A percentile compares a stretch with the other conserved stretches of the same genome.
phyloP scores from a whole-genome alignment of 306 rosid genomes.

The Neltuma alba region DNA sequence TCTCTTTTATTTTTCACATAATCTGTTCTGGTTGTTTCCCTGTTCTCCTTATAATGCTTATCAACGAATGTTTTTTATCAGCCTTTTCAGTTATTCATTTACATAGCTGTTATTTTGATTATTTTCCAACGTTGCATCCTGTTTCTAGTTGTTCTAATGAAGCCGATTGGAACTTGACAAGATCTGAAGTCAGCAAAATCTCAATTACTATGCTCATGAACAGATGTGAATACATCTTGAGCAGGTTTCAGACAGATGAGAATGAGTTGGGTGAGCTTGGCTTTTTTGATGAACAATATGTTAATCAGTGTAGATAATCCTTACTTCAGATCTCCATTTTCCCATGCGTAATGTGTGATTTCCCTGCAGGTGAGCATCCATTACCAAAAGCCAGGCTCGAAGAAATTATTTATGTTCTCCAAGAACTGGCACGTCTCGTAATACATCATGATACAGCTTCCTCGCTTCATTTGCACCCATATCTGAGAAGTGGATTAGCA shows the following conservation, averaged over 20 bases:
- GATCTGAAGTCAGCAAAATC: slow-evolving; percentile 87
- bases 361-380: slow-evolving; percentile 69
- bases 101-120: neutral
- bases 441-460: slow-evolving; percentile 71
- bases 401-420: slow-evolving; percentile 74
- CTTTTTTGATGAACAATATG: neutral
- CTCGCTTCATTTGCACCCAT: slow-evolving; percentile 62
- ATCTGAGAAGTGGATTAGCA: slow-evolving; percentile 57
- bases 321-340: slow-evolving; percentile 33
- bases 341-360: slow-evolving; percentile 27
- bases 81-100: slow-evolving; percentile 23
- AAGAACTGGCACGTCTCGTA: slow-evolving; percentile 67
- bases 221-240: slow-evolving; percentile 80
- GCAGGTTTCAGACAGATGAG: slow-evolving; percentile 80
- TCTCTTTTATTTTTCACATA: neutral
- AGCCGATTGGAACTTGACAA: slow-evolving; percentile 64
- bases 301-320: neutral
- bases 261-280: slow-evolving; percentile 64
- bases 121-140: slow-evolving; percentile 30
- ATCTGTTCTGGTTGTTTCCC: neutral
- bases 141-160: slow-evolving; percentile 54
- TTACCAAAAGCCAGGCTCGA: slow-evolving; percentile 85
- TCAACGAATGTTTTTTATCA: neutral
- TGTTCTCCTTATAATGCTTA: neutral
- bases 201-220: slow-evolving; percentile 71